Percentiles rank a stretch among this genome's conserved stretches.
phyloP scores from a whole-genome alignment of 2,329 filamentous ascomycete genomes.

The Stemphylium vesicarium region DNA sequence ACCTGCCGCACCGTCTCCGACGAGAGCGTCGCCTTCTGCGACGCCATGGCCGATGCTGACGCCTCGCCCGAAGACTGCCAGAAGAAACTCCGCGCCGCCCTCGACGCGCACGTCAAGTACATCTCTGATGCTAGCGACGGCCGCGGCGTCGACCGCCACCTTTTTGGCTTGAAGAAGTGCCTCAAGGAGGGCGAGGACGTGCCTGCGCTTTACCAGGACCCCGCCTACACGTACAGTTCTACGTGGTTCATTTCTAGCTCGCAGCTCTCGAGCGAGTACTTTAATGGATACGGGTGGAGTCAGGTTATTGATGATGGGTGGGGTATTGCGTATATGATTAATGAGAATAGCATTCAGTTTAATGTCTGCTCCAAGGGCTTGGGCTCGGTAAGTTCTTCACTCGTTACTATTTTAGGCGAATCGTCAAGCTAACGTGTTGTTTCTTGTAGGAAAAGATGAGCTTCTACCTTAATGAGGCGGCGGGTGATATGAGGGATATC shows the following conservation, averaged over 20 bases:
- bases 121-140: slow-evolving; percentile 88
- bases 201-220: slow-evolving; percentile 85
- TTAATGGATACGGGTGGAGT: slow-evolving; percentile 99
- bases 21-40: slow-evolving; percentile 88
- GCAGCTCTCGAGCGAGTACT: slow-evolving; percentile 94
- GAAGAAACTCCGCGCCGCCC: slow-evolving; percentile 79
- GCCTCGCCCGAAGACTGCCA: slow-evolving; percentile 69
- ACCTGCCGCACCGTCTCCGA: slow-evolving; percentile 93
- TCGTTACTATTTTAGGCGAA: background rate
- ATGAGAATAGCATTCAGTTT: slow-evolving; percentile 98
- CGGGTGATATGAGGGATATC: slow-evolving; percentile 85
- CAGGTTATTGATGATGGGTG: slow-evolving; percentile 96
- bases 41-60: slow-evolving; percentile 76
- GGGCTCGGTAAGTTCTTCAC: slow-evolving; percentile 62
- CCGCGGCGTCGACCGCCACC: slow-evolving; percentile 91
- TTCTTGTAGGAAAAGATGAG: slow-evolving; percentile 75
- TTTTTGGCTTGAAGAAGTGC: slow-evolving; percentile 96
- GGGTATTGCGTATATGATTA: slow-evolving; percentile 99
- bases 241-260: slow-evolving; percentile 90
- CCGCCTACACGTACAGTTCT: slow-evolving; percentile 80
- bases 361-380: slow-evolving; percentile 95
- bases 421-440: slow-evolving; percentile 21
- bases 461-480: slow-evolving; percentile 93
- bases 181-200: slow-evolving; percentile 79
- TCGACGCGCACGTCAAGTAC: slow-evolving; percentile 85